Conservation (phyloP, 108 stramenopile species). For the Cafeteria roenbergensis region DNA sequence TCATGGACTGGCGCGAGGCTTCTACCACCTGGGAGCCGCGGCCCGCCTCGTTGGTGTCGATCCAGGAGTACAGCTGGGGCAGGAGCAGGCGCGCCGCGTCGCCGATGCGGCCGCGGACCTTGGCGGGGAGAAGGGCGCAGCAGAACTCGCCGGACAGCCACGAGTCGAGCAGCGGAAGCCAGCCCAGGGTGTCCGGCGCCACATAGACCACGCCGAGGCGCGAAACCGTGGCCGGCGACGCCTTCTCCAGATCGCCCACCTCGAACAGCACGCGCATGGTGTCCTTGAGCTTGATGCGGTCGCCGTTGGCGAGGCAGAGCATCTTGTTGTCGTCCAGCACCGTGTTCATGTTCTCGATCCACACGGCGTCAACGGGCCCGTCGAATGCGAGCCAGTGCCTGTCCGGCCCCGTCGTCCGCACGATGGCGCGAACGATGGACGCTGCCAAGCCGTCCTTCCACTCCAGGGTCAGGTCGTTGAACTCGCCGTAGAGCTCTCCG, state of each 20-base stretch:
- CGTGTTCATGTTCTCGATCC: slow-evolving; percentile 63
- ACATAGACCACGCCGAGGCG: slow-evolving; percentile 55
- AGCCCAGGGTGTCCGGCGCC: slow-evolving; percentile 43
- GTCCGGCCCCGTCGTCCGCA: slow-evolving; percentile 27
- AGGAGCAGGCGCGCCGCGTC: not conserved
- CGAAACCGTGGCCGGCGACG: slow-evolving; percentile 48
- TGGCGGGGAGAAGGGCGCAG: not conserved
- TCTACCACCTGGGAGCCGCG: not conserved
- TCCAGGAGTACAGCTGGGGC: not conserved
- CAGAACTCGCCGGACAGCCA: slow-evolving; percentile 18
- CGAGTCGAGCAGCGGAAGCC: slow-evolving; percentile 32
- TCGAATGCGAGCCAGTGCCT: slow-evolving; percentile 49
- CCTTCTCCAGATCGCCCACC: slow-evolving; percentile 45
- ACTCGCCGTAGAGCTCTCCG: slow-evolving; percentile 55
- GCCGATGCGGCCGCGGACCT: not conserved
- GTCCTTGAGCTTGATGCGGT: slow-evolving; percentile 45
- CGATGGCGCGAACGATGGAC: slow-evolving; percentile 25
- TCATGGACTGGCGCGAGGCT: not conserved
- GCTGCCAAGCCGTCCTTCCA: slow-evolving; percentile 49
- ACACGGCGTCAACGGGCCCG: slow-evolving; percentile 53
- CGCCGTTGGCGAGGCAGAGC: slow-evolving; percentile 50
- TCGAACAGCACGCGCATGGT: slow-evolving; percentile 56
- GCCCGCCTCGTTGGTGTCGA: not conserved
- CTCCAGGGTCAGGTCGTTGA: slow-evolving; percentile 50
- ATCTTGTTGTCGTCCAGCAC: slow-evolving; percentile 43